phyloP scores from a whole-genome alignment of 1,284 basidiomycete genomes.

The Moesziomyces globuligerus region DNA sequence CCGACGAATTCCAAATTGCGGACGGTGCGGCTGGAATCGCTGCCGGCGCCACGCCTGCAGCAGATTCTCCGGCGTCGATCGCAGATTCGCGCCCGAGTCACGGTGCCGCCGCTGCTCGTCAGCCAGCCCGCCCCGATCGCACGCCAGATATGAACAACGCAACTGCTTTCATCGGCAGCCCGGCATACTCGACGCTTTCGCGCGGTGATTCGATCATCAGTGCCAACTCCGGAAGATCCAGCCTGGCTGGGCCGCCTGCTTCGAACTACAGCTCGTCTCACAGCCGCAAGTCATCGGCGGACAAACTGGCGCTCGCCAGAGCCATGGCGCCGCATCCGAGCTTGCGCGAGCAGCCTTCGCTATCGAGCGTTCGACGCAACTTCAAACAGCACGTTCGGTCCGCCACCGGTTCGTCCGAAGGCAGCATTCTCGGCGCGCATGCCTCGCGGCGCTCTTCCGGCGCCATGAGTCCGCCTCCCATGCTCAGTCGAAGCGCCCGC shows the following conservation, averaged over 20 bases:
- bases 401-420: slow-evolving; percentile 34
- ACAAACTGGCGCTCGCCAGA: slow-evolving; percentile 30
- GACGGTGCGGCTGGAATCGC: not conserved
- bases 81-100: not conserved
- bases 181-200: slow-evolving; percentile 18
- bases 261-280: slow-evolving; percentile 16
- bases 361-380: slow-evolving; percentile 36
- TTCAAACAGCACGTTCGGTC: slow-evolving; percentile 38
- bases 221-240: slow-evolving; percentile 18
- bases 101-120: not conserved
- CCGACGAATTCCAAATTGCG: not conserved
- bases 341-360: slow-evolving; percentile 36
- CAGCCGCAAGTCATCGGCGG: slow-evolving; percentile 36
- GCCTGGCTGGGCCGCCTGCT: slow-evolving; percentile 13
- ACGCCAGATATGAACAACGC: slow-evolving; percentile 26
- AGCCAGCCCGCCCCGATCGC: slow-evolving; percentile 2
- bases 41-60: not conserved
- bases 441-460: slow-evolving; percentile 38
- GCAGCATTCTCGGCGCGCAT: slow-evolving; percentile 25
- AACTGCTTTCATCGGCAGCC: slow-evolving; percentile 10
- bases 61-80: not conserved
- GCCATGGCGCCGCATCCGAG: slow-evolving; percentile 29
- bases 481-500: slow-evolving; percentile 50
- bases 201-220: slow-evolving; percentile 20
- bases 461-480: slow-evolving; percentile 36